Evolutionary conservation across 2,329 filamentous ascomycete genomes (phyloP), one percentile per base, ranked within the genome.

Genomic region (Aspergillus jensenii): DNA sequence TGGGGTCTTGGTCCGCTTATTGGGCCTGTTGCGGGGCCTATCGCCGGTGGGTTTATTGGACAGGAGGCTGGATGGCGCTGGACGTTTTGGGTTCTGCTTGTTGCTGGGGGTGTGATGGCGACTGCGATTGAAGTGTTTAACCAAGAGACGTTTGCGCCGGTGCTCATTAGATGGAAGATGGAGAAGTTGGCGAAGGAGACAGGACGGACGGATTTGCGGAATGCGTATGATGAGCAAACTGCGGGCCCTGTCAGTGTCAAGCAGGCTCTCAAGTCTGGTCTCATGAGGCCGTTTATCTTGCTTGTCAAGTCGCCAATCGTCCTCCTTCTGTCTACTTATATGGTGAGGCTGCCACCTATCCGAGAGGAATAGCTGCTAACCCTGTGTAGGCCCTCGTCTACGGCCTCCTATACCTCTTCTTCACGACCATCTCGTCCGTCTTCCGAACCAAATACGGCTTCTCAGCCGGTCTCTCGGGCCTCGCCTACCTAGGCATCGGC

Each of bases 321-420:
- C 15, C 77, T 83, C 64, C 68, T 80, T 6, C 73, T 84, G 14
- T 77, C 82, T 0, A 61, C 82, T 9, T 82, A 83, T 65, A 78
- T 81, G 63, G 27, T 31, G 27, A 31, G 27, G 1, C 27, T 31
- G 27, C 27, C 27, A 31, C 27, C 9, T 31, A 31, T 11, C 27
- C 8, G 9, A 4, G 27, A 31, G 9, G 9, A 31, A 31, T 11
- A 4, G 1, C 27, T 31, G 23, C 23, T 25, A 7, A 25, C 23
- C 7, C 23, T 25, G 21, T 21, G 6, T 31, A 31, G 27, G 78
- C 79, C 0, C 76, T 83, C 23, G 67, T 82, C 3, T 85, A 85
- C 62, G 81, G 83, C 6, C 76, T 83, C n/a, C 72, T 84, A 15
- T 85, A 84, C 64, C 71, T 85, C 6, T 76, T 82, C 44, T 79